These are phyloP conservation scores for Leccinum griseonigrum DNA, from an alignment of 1,284 basidiomycete species.

Conservation along the genomic window DNA sequence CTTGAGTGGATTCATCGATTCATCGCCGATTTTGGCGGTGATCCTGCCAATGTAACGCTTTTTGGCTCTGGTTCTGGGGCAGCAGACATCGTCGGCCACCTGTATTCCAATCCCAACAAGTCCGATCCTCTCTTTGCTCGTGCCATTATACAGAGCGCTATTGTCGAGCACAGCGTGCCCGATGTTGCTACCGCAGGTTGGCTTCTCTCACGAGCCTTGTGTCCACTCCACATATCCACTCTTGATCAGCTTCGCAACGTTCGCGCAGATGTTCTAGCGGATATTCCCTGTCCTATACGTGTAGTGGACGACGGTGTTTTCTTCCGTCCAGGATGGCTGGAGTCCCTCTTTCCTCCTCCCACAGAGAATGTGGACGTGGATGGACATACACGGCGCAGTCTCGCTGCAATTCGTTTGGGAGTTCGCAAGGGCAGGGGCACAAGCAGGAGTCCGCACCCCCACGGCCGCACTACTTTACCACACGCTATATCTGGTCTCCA, in stretches of 20 bases:
- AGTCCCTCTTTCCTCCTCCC: constrained; percentile 39
- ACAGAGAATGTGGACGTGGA: constrained; percentile 35
- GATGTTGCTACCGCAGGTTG: constrained; percentile 60
- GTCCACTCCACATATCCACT: constrained; percentile 47
- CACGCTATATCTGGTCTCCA: constrained; percentile 41
- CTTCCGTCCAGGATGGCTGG: constrained; percentile 59
- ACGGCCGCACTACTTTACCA: constrained; percentile 27
- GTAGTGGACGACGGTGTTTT: constrained; percentile 67
- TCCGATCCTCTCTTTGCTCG: constrained; percentile 58
- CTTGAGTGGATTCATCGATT: constrained; percentile 68
- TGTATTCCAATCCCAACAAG: constrained; percentile 64
- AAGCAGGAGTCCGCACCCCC: constrained; percentile 31
- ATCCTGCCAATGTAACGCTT: constrained; percentile 66
- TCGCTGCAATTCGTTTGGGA: constrained; percentile 24
- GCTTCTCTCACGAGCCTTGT: constrained; percentile 61
- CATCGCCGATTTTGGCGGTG: constrained; percentile 70
- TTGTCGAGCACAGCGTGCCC: constrained; percentile 59
- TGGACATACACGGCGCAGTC: constrained; percentile 16
- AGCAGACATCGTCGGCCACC: constrained; percentile 67
- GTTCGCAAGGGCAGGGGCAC: constrained; percentile 29
- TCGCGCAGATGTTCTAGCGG: constrained; percentile 53
- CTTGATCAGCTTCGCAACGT: constrained; percentile 60
- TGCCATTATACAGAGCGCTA: constrained; percentile 64
- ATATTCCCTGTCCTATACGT: constrained; percentile 47
- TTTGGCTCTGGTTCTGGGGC: constrained; percentile 72